Base-by-base conservation (phyloP, 2,329 filamentous ascomycete species). In the Alternaria sp. region DNA sequence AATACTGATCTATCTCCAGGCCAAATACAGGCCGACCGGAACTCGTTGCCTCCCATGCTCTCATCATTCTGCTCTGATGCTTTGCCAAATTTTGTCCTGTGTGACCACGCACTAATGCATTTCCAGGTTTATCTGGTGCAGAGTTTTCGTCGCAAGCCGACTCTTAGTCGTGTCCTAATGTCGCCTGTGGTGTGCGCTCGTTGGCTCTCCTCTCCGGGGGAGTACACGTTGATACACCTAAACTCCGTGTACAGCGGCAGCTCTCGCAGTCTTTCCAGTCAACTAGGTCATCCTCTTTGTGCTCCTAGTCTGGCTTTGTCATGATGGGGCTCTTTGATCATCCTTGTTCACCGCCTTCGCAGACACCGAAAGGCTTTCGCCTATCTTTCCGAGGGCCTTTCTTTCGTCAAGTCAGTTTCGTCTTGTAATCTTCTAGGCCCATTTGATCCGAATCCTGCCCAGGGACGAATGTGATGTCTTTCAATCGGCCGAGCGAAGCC, bases 81-180 rank as follows among this genome's bases (percentile, higher is more conserved):
- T 33, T 26, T 34, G 6, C 21, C 29, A 33, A n/a, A 48, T 6
- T 14, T 2, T 9, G 17, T 48, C 13, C n/a, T 34, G 17, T 33
- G 21, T 48, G 29, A 14, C 11, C 24, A 51, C 14, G n/a, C n/a
- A 40, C 48, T 51, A 28, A 51, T 51, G 17, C n/a, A 21, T 40
- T n/a, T 40, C 48, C 26, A 51, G 48, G 23, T n/a, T 21, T 6
- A 50, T 24, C 9, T 7, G 34, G 21, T 17, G 14, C 33, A 8
- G 6, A 36, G 8, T 31, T 26, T 29, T 45, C 28, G 11, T 36
- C 33, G 48, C 34, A 39, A 39, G 36, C 36, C 36, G 36, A 11
- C 2, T 39, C 41, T 45, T 29, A 28, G 21, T 45, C n/a, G 7
- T 31, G 26, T 45, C 26, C 41, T 45, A 9, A 29, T 45, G 17